Percentiles rank a stretch among this genome's conserved stretches.
Evolutionary conservation across 257 asterid species (phyloP).

Genomic region (Linaria vulgaris): DNA sequence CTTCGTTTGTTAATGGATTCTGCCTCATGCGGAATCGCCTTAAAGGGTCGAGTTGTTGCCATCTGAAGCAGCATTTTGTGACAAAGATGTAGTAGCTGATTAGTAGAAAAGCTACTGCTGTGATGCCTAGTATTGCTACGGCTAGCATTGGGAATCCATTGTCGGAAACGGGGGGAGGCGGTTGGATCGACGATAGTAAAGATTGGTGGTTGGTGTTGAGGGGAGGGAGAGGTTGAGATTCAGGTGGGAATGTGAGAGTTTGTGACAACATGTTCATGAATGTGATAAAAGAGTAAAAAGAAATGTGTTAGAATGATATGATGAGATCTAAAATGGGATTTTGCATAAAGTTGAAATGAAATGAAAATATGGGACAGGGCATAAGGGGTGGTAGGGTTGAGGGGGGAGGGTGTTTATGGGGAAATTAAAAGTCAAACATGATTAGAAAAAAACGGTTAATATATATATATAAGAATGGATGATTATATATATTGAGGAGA

Average conservation of each 20-base stretch:
- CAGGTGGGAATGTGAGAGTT: slow-evolving; percentile 24
- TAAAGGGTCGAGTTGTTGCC: slow-evolving; percentile 65
- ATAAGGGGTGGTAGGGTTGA: slow-evolving; percentile 3
- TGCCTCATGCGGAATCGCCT: slow-evolving; percentile 45
- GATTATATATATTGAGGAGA: slow-evolving; percentile 7
- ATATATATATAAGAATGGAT: no score
- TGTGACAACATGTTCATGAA: slow-evolving; percentile 35
- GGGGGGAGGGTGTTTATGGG: slow-evolving; percentile 28
- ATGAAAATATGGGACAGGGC: slow-evolving; percentile 14
- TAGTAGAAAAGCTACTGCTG: slow-evolving; percentile 57
- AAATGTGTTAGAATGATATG: slow-evolving; percentile 29
- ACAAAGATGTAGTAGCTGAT: slow-evolving; percentile 69
- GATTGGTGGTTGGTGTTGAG: slow-evolving; percentile 34
- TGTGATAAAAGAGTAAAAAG: neutral
- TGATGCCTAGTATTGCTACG: slow-evolving; percentile 60
- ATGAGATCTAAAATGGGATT: slow-evolving; percentile 23
- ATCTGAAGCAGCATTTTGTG: slow-evolving; percentile 68
- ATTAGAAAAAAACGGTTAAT: slow-evolving; percentile 14
- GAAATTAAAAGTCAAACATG: slow-evolving; percentile 38
- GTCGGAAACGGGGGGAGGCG: slow-evolving; percentile 40
- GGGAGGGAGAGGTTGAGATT: slow-evolving; percentile 36
- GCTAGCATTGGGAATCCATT: slow-evolving; percentile 73
- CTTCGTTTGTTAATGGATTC: slow-evolving; percentile 25
- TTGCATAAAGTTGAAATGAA: slow-evolving; percentile 10
- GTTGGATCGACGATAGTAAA: slow-evolving; percentile 26